Percentiles rank a stretch among this genome's conserved stretches.
These are phyloP conservation scores for Pyrus pyrifolia DNA, from an alignment of 306 rosid genomes.

Conservation along the genomic window DNA sequence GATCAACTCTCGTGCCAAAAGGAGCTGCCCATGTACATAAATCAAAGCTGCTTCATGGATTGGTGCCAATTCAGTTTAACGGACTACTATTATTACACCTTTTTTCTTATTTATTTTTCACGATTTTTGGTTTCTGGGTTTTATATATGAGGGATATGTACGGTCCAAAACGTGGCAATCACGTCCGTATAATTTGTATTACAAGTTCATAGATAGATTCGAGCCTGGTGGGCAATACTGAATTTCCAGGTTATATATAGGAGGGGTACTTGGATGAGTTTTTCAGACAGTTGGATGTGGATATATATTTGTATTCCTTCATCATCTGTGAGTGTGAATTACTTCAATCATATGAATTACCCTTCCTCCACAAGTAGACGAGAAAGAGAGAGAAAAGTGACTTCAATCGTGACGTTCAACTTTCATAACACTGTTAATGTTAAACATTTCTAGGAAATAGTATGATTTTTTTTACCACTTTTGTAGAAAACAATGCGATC, in stretches of 20 bases:
- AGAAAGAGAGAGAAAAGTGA: too few species aligned
- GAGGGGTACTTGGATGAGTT: not conserved
- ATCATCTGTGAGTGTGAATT: not conserved
- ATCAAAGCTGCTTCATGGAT: not conserved
- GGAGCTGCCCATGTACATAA: conserved; percentile 43
- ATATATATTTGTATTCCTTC: not conserved
- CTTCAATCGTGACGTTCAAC: too few species aligned
- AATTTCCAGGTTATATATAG: not conserved
- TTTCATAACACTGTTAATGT: too few species aligned
- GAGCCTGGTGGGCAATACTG: not conserved
- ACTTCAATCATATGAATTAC: not conserved
- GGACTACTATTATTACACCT: not conserved
- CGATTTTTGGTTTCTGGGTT: not conserved
- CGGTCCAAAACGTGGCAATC: not conserved
- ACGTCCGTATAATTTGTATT: not conserved
- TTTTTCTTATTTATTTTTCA: not conserved
- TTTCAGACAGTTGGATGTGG: conserved; percentile 21
- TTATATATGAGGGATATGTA: not conserved
- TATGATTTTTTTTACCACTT: too few species aligned
- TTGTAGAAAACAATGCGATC: too few species aligned
- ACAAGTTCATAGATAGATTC: not conserved
- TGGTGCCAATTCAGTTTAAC: not conserved
- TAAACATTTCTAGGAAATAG: too few species aligned
- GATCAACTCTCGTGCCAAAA: conserved; percentile 12
- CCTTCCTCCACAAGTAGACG: not conserved